Conservation (phyloP, 192 early-diverging fungal species). For the Geosiphon pyriformis region DNA sequence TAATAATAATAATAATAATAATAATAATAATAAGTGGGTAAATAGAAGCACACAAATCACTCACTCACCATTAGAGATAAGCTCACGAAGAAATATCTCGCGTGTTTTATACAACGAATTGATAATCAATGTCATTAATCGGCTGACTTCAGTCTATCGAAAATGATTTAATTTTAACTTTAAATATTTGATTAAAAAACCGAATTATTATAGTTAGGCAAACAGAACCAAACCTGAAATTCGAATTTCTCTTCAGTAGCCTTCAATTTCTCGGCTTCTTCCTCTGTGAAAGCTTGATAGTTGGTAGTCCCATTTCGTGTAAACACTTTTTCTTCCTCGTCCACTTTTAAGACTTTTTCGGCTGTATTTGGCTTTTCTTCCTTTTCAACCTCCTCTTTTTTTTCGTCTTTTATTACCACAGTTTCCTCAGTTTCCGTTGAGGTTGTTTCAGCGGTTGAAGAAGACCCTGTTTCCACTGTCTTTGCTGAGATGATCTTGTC, state of each 20-base stretch:
- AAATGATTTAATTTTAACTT: not conserved
- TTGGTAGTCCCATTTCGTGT: not conserved
- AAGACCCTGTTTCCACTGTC: not conserved
- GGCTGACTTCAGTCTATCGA: constrained; percentile 80
- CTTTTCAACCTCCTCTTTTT: not conserved
- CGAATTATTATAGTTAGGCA: not conserved
- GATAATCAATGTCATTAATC: constrained; percentile 91
- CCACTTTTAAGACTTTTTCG: not conserved
- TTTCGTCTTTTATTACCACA: not conserved
- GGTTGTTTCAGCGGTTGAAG: not conserved
- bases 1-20: no score
- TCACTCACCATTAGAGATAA: constrained; percentile 76
- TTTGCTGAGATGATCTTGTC: no score
- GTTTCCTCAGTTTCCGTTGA: not conserved
- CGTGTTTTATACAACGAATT: constrained; percentile 93
- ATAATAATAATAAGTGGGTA: not conserved
- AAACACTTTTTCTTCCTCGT: not conserved
- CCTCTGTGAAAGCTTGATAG: not conserved
- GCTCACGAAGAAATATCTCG: constrained; percentile 96
- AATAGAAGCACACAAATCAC: not conserved
- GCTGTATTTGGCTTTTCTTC: not conserved
- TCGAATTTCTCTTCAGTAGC: constrained; percentile 11
- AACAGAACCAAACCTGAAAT: constrained; percentile 19
- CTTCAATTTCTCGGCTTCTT: not conserved
- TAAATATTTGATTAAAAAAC: not conserved